Evolutionary conservation across 2,329 filamentous ascomycete genomes (phyloP).

Genomic region (Nothomitra cinnamomea): DNA sequence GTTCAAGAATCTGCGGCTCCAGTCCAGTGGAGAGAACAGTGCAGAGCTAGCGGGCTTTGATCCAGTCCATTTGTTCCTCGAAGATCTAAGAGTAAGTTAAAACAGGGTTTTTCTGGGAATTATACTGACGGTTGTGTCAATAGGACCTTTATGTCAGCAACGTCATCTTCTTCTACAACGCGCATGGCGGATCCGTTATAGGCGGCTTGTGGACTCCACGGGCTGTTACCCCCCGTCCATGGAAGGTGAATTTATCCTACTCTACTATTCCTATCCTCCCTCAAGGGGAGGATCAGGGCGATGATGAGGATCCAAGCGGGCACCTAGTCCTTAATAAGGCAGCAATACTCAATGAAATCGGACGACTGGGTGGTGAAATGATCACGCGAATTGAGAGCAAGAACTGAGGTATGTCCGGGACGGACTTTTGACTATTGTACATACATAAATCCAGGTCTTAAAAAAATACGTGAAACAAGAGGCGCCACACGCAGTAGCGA

Average conservation of each 20-base stretch:
- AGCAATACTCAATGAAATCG: conserved; percentile 27
- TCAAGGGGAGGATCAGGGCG: conserved; percentile 28
- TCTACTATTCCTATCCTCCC: conserved; percentile 38
- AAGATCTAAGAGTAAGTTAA: conserved; percentile 11
- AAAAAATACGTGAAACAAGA: not conserved
- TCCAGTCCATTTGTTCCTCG: conserved; percentile 44
- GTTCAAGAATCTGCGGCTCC: conserved; percentile 17
- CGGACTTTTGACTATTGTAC: not conserved
- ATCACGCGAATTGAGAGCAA: conserved; percentile 7
- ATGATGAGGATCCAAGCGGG: conserved; percentile 1
- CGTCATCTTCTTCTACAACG: conserved; percentile 66
- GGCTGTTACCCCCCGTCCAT: conserved; percentile 32
- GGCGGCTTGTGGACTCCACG: conserved; percentile 49
- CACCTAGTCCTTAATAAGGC: conserved; percentile 21
- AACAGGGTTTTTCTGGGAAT: too few species aligned
- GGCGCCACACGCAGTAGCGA: not conserved
- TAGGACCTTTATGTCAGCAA: conserved; percentile 46
- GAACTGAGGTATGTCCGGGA: not conserved
- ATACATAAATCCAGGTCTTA: conserved; percentile 7
- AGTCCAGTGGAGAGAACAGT: conserved; percentile 22
- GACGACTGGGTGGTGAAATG: conserved; percentile 31
- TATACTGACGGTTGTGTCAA: conserved; percentile 33
- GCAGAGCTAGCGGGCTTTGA: conserved; percentile 34
- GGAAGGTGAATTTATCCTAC: conserved; percentile 55
- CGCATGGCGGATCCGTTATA: conserved; percentile 36